Conservation (phyloP, 257 asterid species). For the Lantana camara region DNA sequence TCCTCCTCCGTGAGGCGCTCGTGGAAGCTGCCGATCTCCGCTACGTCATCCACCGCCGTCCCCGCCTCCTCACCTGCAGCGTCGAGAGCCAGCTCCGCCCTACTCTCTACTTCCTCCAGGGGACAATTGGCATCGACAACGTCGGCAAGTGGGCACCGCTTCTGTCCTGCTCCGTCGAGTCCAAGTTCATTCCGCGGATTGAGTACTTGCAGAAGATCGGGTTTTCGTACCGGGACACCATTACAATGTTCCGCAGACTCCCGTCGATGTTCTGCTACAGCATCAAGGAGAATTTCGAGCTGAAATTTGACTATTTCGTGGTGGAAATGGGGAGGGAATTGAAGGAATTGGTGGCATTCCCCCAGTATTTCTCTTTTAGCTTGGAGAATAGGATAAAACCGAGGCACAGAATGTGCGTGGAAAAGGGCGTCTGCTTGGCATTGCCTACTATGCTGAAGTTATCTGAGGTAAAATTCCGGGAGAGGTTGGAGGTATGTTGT, state of each 20-base stretch:
- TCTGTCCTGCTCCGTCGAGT: conserved; percentile 77
- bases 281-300: conserved; percentile 75
- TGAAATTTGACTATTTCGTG: conserved; percentile 77
- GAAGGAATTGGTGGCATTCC: conserved; percentile 75
- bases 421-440: conserved; percentile 74
- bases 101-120: conserved; percentile 80
- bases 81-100: conserved; percentile 75
- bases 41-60: conserved; percentile 82
- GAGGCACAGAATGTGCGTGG: conserved; percentile 79
- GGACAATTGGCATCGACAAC: conserved; percentile 68
- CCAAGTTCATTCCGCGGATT: conserved; percentile 74
- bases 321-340: conserved; percentile 91
- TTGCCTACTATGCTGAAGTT: conserved; percentile 80
- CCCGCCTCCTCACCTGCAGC: conserved; percentile 66
- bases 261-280: conserved; percentile 91
- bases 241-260: conserved; percentile 69
- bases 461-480: conserved; percentile 49
- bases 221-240: conserved; percentile 54
- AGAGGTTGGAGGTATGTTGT: conserved; percentile 73
- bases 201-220: conserved; percentile 80
- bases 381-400: conserved; percentile 83
- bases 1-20: conserved; percentile 81
- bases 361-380: conserved; percentile 92
- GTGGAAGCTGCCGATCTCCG: conserved; percentile 58
- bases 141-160: conserved; percentile 62